Base-by-base conservation (phyloP, 805 yeast species). In the Cyberlindnera subsufficiens region DNA sequence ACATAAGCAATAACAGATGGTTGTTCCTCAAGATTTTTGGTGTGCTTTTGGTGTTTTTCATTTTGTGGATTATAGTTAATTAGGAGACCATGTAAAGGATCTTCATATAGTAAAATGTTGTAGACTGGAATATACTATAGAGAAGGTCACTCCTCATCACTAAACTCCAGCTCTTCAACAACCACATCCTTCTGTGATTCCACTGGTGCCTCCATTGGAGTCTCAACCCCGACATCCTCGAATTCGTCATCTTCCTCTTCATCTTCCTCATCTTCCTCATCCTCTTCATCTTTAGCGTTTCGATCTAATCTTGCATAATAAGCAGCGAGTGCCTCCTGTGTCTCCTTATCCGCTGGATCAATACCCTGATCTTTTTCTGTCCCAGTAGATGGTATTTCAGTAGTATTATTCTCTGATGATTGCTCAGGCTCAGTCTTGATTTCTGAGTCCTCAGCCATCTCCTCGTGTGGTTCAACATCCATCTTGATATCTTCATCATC, bases 1-100 rank as follows among this genome's bases (percentile, higher is more conserved):
- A 82, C 42, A 86, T 93, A 19, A 80, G 93, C 40, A 86, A 84
- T 56, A 93, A 91, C 64, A 75, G 98, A 55, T 89, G 97, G 96
- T 70, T 93, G 48, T 87, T 89, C 65, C 73, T 86, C 40, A 88
- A 86, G 68, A 80, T 91, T 13, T 93, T 93, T 65, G 96, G 96
- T 18, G 80, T 91, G 18, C 70, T 93, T 43, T 78, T 91, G 41
- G 69, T 85, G 29, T 85, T 83, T 63, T 84, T 84, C 65, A 65
- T 84, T 46, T 58, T 83, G 40, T 84, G 95, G 95, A 91, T 85
- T 1, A 59, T 86, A 54, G 87, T 86, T 22, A 81, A 85, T 58
- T 85, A 25, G 32, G 3, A 9, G 25, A 22, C 14, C 25, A 22
- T 11, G 25, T 32, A 19, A 15, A 11, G 25, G 11, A 14, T 18